Conservation (phyloP, 441 rosid genomes). For the Pelargonium exstipulatum region DNA sequence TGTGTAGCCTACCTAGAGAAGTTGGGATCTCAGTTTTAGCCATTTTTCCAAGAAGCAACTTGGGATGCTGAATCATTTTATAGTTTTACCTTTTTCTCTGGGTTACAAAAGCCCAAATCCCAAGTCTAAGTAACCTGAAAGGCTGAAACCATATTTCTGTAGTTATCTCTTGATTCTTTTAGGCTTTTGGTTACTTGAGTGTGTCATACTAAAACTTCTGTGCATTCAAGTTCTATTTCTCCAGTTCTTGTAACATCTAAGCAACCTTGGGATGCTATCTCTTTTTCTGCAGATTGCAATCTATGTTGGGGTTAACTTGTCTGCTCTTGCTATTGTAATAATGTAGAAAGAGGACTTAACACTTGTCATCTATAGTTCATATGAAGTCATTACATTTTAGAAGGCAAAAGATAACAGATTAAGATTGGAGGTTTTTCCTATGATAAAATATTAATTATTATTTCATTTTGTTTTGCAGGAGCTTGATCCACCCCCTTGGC, state of each 20-base stretch:
- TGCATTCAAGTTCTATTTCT: not conserved
- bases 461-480: conserved; percentile 41
- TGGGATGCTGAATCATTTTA: too few relatives aligned
- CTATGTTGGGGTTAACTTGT: not conserved
- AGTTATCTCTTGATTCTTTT: too few relatives aligned
- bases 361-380: not conserved
- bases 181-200: not conserved
- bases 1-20: too few relatives aligned
- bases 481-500: conserved; percentile 99
- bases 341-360: not conserved
- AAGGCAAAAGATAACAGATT: not conserved
- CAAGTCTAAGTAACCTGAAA: too few relatives aligned
- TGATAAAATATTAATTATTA: conserved; percentile 2
- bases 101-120: too few relatives aligned
- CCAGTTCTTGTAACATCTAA: not conserved
- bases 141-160: too few relatives aligned
- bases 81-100: too few relatives aligned
- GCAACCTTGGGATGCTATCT: not conserved
- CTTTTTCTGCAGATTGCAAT: not conserved
- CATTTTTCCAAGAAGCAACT: too few relatives aligned
- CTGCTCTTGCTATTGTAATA: not conserved
- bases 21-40: too few relatives aligned
- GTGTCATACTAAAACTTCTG: not conserved
- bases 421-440: not conserved
- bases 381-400: not conserved